Conservation (phyloP, 2,329 filamentous ascomycete species). For the Tolypocladium tropicale region DNA sequence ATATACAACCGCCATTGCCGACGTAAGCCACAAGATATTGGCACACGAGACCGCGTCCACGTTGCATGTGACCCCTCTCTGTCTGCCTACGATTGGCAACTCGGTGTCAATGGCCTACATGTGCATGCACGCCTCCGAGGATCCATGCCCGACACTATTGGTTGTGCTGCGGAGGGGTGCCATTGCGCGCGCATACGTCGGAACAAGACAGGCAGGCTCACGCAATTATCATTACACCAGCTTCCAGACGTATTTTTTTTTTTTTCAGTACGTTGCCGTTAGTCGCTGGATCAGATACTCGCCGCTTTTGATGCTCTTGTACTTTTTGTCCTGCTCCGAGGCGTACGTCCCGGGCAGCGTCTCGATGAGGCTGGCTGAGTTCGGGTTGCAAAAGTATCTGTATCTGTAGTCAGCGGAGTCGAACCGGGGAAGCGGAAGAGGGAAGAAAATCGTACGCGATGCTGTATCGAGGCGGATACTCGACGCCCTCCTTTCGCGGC, state of each 20-base stretch:
- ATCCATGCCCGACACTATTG: neutral
- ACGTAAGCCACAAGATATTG: neutral
- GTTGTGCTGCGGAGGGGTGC: neutral
- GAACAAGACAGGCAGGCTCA: neutral
- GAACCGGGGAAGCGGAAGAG: neutral
- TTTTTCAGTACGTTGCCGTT: conserved; percentile 55
- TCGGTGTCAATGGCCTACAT: neutral
- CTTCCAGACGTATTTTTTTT: neutral
- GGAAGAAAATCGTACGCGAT: conserved; percentile 52
- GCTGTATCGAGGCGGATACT: conserved; percentile 71
- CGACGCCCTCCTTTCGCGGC: conserved; percentile 43
- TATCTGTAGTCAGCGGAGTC: neutral
- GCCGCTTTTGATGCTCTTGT: conserved; percentile 65
- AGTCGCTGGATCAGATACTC: conserved; percentile 74
- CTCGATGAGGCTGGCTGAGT: conserved; percentile 65
- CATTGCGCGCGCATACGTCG: neutral
- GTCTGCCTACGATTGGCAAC: neutral
- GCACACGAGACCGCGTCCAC: neutral
- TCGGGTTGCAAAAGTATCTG: conserved; percentile 82
- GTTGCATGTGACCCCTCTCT: neutral
- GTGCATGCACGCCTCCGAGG: neutral
- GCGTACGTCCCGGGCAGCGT: conserved; percentile 69
- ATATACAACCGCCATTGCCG: neutral
- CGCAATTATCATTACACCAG: neutral
- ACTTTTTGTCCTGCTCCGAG: conserved; percentile 61